Evolutionary conservation across 805 yeast species (phyloP).

Genomic region (Lipomyces yamanashiensis): DNA sequence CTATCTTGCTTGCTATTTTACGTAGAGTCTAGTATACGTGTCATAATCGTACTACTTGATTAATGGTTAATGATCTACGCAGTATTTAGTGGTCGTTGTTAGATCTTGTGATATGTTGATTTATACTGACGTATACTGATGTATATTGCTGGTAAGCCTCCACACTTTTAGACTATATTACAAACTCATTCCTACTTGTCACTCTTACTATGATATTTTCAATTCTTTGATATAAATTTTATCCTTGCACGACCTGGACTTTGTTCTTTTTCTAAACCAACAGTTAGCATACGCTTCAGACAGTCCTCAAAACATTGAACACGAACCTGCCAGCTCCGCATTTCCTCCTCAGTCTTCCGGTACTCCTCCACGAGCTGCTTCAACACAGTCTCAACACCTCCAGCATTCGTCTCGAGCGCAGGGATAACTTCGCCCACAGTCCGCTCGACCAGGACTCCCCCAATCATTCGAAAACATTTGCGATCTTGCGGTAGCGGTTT

Average conservation of each 20-base stretch:
- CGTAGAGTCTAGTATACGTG: too few relatives aligned
- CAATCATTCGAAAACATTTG: conserved; percentile 89
- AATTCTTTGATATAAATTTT: not conserved
- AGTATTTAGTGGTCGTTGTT: too few relatives aligned
- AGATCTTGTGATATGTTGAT: too few relatives aligned
- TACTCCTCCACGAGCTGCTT: conserved; percentile 50
- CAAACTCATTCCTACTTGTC: too few relatives aligned
- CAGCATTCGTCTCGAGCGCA: conserved; percentile 59
- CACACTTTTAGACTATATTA: too few relatives aligned
- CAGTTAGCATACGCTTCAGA: not conserved
- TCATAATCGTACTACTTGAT: too few relatives aligned
- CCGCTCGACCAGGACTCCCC: conserved; percentile 86
- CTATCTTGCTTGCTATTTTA: not conserved
- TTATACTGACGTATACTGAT: too few relatives aligned
- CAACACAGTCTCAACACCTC: conserved; percentile 50
- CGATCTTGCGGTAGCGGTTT: conserved; percentile 59
- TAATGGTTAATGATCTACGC: too few relatives aligned
- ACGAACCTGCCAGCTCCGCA: conserved; percentile 54
- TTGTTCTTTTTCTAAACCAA: conserved; percentile 48
- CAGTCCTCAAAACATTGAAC: not conserved
- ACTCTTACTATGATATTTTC: not conserved
- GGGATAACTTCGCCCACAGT: conserved; percentile 76
- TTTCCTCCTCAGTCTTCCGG: conserved; percentile 49
- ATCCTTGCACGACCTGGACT: conserved; percentile 52
- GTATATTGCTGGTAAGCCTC: too few relatives aligned